Base-by-base conservation (phyloP, 2,329 filamentous ascomycete genomes). In the Pestalotiopsis sp. region DNA sequence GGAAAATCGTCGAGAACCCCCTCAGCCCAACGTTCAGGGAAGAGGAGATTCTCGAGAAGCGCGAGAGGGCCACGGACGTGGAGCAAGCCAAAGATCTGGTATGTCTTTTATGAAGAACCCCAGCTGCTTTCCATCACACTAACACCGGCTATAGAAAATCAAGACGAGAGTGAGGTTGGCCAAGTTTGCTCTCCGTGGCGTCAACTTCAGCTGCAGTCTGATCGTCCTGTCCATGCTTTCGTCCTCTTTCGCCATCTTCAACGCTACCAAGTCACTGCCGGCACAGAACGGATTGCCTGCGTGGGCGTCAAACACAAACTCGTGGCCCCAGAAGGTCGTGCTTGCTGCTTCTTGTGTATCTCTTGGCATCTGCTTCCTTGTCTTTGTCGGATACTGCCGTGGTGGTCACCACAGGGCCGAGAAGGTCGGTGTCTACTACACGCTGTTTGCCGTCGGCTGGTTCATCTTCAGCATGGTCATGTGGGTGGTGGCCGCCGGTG, bases 121-220 rank as follows among this genome's bases (percentile, higher is more conserved):
- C 58, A 57, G n/a, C 23, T 12, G 6, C n/a, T 9, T n/a, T 20
- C 23, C 14, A 52, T 62, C 86, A 79, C 71, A 76, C 75, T 79
- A 75, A 81, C 74, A 73, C 66, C 36, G 57, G 4, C 6, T 69
- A 61, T 78, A 97, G 95, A 97, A 93, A 91, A 89, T 97, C 80
- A 98, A 98, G 84, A 91, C 91, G 45, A 90, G 94, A 73, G 95
- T 98, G 41, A 91, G 96, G 61, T 87, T 98, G 81, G 96, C 95
- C 74, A 99, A 99, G 85, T 91, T 98, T 75, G 89, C 97, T 71
- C 90, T 99, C n/a, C 92, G 96, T 73, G 92, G 94, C 68, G 93
- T 98, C 83, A 98, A 95, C 86, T 98, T 99, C 81, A 94, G 93
- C 81, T 99, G 96, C 86, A 95, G 93, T 80, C 87, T 98, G 70